Conservation (phyloP, 139 green algal species). For the Tetradesmus lagerheimii region DNA sequence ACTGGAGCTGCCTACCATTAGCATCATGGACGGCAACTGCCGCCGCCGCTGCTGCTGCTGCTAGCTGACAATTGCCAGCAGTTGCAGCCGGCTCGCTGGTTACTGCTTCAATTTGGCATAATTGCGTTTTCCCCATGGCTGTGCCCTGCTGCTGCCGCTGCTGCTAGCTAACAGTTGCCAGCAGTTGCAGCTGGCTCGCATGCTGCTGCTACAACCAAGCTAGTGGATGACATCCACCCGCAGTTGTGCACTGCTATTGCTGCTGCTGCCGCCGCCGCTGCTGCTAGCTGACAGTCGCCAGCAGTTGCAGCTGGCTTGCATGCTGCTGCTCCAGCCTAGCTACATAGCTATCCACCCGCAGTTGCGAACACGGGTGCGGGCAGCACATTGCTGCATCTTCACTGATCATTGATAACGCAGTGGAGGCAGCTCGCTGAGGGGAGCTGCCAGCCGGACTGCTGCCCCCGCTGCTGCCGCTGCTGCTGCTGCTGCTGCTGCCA, state of each 20-base stretch:
- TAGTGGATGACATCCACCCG: not conserved
- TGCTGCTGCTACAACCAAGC: not conserved
- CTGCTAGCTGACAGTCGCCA: not conserved
- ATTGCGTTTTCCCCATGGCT: not conserved
- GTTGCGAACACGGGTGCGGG: constrained; percentile 8
- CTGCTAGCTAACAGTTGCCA: too few species aligned
- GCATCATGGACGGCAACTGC: too few species aligned
- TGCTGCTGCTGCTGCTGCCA: not conserved
- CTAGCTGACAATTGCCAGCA: not conserved
- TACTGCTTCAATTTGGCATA: not conserved
- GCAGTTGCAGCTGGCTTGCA: not conserved
- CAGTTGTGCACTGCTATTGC: not conserved
- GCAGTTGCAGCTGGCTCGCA: not conserved
- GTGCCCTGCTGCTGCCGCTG: too few species aligned
- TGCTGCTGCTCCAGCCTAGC: not conserved
- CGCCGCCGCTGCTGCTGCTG: too few species aligned
- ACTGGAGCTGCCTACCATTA: too few species aligned
- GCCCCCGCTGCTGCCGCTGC: constrained; percentile 13
- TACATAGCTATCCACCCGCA: not conserved
- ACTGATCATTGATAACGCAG: not conserved
- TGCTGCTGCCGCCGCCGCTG: constrained; percentile 1
- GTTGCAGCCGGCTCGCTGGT: not conserved
- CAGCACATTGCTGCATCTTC: constrained; percentile 8
- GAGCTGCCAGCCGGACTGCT: not conserved
- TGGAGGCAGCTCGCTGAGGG: not conserved